Evolutionary conservation across 106 monocot species (phyloP).

Genomic region (Dendrobium catenatum): DNA sequence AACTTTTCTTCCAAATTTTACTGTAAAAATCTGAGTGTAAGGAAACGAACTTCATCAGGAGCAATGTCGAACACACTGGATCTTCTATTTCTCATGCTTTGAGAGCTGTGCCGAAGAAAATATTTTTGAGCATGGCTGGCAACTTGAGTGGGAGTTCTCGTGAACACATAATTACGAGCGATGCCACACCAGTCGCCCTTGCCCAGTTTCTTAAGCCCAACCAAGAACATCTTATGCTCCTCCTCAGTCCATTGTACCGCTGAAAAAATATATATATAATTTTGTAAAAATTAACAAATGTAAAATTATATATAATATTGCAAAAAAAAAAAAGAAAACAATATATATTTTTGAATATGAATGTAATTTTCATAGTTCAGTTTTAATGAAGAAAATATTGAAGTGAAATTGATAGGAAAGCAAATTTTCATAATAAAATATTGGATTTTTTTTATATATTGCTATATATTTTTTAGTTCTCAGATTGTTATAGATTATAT

Average conservation of each 20-base stretch:
- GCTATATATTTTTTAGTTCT: too few species aligned
- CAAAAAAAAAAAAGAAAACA: too few species aligned
- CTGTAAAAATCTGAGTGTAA: not conserved
- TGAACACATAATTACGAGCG: not conserved
- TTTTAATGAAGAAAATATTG: too few species aligned
- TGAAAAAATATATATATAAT: not conserved
- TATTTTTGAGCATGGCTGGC: not conserved
- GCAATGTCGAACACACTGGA: not conserved
- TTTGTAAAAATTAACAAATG: not conserved
- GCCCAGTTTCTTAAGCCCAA: not conserved
- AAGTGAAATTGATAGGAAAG: too few species aligned
- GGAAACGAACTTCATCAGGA: not conserved
- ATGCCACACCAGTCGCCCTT: slow-evolving; percentile 3
- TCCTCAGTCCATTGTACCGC: not conserved
- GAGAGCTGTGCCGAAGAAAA: not conserved
- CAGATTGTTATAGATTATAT: too few species aligned
- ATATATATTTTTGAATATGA: too few species aligned
- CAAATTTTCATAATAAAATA: too few species aligned
- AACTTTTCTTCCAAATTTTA: too few species aligned
- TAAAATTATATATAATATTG: too few species aligned
- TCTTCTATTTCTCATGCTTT: not conserved
- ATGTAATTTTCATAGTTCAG: too few species aligned
- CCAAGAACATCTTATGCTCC: not conserved
- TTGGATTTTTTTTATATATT: too few species aligned
- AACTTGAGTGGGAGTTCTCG: not conserved